phyloP scores from a whole-genome alignment of 1,284 basidiomycete species.

The Trametes sp. region DNA sequence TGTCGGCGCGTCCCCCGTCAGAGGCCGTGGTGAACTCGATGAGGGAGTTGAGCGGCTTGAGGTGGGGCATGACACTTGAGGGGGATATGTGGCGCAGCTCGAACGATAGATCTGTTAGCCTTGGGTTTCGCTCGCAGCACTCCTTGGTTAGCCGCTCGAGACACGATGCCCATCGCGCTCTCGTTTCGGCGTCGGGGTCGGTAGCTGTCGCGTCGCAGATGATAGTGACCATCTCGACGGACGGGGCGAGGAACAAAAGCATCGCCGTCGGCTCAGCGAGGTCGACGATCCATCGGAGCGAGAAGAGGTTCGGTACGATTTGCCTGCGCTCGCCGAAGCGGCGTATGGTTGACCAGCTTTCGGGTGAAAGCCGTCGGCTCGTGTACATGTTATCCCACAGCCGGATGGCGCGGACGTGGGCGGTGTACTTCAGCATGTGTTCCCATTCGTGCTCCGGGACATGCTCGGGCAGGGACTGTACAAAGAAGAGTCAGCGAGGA shows the following conservation, averaged over 20 bases:
- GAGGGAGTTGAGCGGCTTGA: background rate
- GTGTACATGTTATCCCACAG: background rate
- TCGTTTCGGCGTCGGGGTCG: background rate
- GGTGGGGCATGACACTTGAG: background rate
- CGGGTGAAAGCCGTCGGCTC: background rate
- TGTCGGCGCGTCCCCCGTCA: background rate
- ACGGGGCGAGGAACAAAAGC: background rate
- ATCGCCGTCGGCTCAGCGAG: background rate
- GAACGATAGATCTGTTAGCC: background rate
- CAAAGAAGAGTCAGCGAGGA: too few species aligned
- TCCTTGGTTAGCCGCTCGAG: background rate
- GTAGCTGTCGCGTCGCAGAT: background rate
- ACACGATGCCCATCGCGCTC: background rate
- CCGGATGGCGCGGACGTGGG: background rate
- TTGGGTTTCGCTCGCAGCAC: background rate
- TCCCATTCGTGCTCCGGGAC: background rate
- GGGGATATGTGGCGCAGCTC: background rate
- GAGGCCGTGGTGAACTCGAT: background rate
- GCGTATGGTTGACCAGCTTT: background rate
- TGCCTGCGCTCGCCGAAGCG: background rate
- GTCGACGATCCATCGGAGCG: background rate
- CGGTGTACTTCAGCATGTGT: background rate
- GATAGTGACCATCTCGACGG: background rate
- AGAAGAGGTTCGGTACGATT: background rate
- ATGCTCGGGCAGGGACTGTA: too few species aligned